Percentiles rank a stretch among this genome's conserved stretches.
Conservation (phyloP, 2,329 filamentous ascomycete genomes). For the Helotiales sp. region DNA sequence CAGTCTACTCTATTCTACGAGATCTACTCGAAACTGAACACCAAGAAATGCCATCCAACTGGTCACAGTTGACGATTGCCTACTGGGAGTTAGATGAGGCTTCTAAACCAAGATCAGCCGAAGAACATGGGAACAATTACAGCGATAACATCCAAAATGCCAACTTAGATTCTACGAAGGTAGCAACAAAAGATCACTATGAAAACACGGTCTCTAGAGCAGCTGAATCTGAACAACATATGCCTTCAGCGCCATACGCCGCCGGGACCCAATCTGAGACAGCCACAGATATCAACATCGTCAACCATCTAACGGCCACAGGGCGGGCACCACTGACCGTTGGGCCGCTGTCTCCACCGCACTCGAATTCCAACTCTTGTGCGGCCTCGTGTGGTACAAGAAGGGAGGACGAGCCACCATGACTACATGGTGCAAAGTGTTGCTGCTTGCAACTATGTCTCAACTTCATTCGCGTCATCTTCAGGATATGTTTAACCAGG, state of each 20-base stretch:
- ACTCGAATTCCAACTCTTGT: conserved; percentile 2
- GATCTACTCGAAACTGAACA: conserved; percentile 17
- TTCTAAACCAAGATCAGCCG: neutral
- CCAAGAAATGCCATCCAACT: conserved; percentile 22
- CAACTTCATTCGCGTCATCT: neutral
- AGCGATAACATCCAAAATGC: neutral
- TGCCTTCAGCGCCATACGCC: neutral
- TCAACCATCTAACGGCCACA: neutral
- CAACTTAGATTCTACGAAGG: neutral
- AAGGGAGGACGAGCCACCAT: neutral
- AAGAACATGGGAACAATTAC: neutral
- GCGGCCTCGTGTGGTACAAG: neutral
- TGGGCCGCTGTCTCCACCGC: neutral
- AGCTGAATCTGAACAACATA: neutral
- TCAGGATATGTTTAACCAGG: neutral
- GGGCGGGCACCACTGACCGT: neutral
- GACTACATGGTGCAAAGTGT: neutral
- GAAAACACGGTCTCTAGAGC: neutral
- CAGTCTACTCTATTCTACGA: conserved; percentile 17
- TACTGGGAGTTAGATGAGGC: conserved; percentile 23
- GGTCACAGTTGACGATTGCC: conserved; percentile 27
- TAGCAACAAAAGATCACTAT: neutral
- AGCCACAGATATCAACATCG: neutral
- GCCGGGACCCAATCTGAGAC: neutral
- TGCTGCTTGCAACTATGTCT: neutral